Base-by-base conservation (phyloP, 345 rosid species). In the Salix purpurea region DNA sequence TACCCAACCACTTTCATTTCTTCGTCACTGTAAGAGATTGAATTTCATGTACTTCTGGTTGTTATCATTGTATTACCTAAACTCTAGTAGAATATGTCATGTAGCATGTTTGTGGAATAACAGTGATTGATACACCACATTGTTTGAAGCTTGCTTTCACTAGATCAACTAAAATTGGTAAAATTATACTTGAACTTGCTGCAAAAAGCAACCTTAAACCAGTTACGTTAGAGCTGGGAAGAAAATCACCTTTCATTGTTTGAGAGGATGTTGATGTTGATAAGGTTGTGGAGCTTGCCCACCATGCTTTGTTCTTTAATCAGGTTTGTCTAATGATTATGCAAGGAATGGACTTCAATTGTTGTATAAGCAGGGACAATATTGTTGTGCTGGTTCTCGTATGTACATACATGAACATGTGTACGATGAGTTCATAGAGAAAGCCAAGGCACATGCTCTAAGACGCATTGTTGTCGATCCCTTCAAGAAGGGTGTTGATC, bases 391-490 rank as follows among this genome's bases (percentile, higher is more conserved):
- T 64, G 81, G 84, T 28, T 81, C 81, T 65, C 84, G 81, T 3
- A 77, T 76, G 0, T 81, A 72, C 69, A 81, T 81, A 6, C 81
- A 81, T 50, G 84, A 81, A 61, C 72, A 69, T 8, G 72, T 81
- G 18, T 77, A 77, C 46, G 99, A 93, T 78, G 97, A 95, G 83
- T 95, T 95, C 74, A 71, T 89, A 3, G 97, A 91, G 88, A 95
- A 95, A 85, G 90, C 99, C 52, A 95, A 88, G 87, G 90, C 90
- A 7, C 92, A 87, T 52, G 99, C 99, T 2, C 50, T 64, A 74
- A 85, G 78, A 9, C 96, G 97, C 23, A 42, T 64, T 39, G 97
- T 95, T 75, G 97, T 98, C 6, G 98, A 95, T 85, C 97, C 99
- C 2, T 95, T 95, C 91, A 89, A 88, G 88, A 72, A 71, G 6